Conservation (phyloP, 345 rosid species). For the Trapa incisa region DNA sequence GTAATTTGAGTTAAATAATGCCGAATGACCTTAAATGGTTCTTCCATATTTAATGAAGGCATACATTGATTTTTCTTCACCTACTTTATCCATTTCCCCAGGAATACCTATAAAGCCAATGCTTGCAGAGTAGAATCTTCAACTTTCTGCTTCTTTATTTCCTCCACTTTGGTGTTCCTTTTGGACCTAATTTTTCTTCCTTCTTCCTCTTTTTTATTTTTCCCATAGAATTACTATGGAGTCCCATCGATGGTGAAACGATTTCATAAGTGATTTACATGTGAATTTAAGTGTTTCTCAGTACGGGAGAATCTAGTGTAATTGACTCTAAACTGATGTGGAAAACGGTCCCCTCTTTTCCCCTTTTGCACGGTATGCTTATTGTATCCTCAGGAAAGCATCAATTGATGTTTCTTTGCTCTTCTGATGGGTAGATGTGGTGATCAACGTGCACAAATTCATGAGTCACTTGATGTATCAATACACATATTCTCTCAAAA, state of each 20-base stretch:
- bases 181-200: constrained; percentile 4
- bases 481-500: constrained; percentile 68
- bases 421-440: constrained; percentile 47
- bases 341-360: neutral
- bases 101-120: constrained; percentile 86
- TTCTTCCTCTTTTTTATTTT: constrained; percentile 8
- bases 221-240: constrained; percentile 54
- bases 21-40: constrained; percentile 23
- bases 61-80: constrained; percentile 58
- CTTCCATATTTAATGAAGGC: constrained; percentile 55
- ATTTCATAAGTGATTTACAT: constrained; percentile 59
- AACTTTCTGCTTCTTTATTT: neutral
- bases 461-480: constrained; percentile 46
- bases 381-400: neutral
- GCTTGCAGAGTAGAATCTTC: constrained; percentile 67
- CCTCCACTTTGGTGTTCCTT: neutral
- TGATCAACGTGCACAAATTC: constrained; percentile 92
- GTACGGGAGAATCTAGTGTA: neutral
- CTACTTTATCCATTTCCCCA: constrained; percentile 63
- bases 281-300: constrained; percentile 53
- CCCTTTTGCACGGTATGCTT: neutral
- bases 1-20: neutral
- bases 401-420: neutral
- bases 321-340: neutral
- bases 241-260: constrained; percentile 42